A percentile compares a stretch with the other conserved stretches of the same genome.
Conservation (phyloP, 805 yeast genomes). For the Candida ipomoeae region DNA sequence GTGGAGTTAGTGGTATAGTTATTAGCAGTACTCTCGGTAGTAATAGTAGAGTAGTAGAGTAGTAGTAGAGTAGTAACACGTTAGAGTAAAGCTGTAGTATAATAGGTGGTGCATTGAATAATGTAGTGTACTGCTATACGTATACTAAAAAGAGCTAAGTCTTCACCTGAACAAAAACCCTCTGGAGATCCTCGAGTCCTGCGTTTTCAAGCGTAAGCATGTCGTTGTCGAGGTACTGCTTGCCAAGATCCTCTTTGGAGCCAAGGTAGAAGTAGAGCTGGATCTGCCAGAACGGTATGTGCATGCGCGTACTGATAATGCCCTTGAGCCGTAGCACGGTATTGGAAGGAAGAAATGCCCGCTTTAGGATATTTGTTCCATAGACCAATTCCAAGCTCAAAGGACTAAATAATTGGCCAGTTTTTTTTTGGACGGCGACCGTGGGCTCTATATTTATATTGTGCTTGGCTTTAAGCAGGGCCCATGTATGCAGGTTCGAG, state of each 20-base stretch:
- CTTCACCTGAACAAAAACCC: neutral
- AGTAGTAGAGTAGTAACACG: no score
- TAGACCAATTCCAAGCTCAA: neutral
- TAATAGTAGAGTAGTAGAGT: no score
- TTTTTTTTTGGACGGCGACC: no score
- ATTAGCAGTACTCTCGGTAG: no score
- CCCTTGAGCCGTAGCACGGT: conserved; percentile 36
- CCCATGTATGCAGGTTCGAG: conserved; percentile 38
- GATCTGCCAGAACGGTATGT: conserved; percentile 22
- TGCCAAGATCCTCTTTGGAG: conserved; percentile 14
- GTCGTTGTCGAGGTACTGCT: conserved; percentile 26
- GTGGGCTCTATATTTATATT: conserved; percentile 13
- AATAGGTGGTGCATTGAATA: no score
- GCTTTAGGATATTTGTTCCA: conserved; percentile 5
- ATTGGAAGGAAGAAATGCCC: conserved; percentile 22
- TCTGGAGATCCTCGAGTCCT: conserved; percentile 21
- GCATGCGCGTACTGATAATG: conserved; percentile 17
- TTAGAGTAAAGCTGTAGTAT: no score
- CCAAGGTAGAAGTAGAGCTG: conserved; percentile 24
- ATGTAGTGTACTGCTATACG: neutral
- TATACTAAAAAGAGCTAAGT: neutral
- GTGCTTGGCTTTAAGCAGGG: conserved; percentile 34
- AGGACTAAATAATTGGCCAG: neutral
- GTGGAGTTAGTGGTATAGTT: no score
- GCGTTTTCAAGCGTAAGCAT: conserved; percentile 24